These are phyloP conservation scores for Thelonectria olida DNA, from an alignment of 2,329 filamentous ascomycete genomes.

Conservation along the genomic window DNA sequence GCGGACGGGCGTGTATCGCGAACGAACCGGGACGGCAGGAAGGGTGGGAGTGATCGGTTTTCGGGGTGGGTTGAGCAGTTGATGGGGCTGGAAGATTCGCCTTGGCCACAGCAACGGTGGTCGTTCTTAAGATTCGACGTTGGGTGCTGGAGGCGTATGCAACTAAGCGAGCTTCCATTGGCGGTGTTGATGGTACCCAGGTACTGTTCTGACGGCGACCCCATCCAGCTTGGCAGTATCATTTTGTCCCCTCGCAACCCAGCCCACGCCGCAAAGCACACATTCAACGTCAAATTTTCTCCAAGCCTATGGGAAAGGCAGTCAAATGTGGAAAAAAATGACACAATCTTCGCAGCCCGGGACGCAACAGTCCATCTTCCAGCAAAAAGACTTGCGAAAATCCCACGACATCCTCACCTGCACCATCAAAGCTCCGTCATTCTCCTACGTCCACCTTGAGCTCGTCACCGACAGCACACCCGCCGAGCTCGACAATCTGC, in stretches of 20 bases:
- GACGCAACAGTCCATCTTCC: conserved; percentile 40
- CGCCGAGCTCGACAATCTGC: conserved; percentile 65
- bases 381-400: conserved; percentile 46
- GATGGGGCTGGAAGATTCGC: conserved; percentile 11
- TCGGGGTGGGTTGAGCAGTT: background rate
- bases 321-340: conserved; percentile 26
- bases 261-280: too few species aligned
- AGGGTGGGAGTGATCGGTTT: too few species aligned
- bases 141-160: conserved; percentile 27
- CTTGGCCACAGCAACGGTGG: background rate
- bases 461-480: conserved; percentile 48
- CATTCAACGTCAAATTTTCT: too few species aligned
- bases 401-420: conserved; percentile 60
- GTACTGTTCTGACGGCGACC: too few species aligned
- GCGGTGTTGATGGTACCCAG: too few species aligned
- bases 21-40: background rate
- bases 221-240: too few species aligned
- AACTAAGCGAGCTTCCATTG: conserved; percentile 28
- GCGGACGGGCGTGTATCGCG: background rate
- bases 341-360: conserved; percentile 27
- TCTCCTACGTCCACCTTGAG: conserved; percentile 66
- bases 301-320: background rate
- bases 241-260: too few species aligned
- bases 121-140: conserved; percentile 17
- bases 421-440: conserved; percentile 61